Evolutionary conservation across 1,284 basidiomycete genomes (phyloP).

Genomic region (Cutaneotrichosporon sp.): DNA sequence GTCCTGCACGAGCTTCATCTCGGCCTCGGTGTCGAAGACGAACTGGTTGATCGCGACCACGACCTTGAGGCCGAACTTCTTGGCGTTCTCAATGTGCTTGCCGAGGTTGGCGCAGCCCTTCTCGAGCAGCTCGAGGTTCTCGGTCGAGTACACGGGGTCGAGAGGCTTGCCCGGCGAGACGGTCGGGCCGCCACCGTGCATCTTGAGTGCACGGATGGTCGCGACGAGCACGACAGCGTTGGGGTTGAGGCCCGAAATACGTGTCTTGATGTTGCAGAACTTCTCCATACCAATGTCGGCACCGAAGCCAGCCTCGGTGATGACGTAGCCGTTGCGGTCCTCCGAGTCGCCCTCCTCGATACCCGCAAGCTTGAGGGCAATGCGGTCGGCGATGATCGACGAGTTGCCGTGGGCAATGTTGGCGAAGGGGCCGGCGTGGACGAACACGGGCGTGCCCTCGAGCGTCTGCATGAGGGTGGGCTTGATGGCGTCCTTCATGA

Average conservation of each 20-base stretch:
- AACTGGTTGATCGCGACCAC: constrained; percentile 96
- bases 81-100: constrained; percentile 92
- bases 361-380: constrained; percentile 95
- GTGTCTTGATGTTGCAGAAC: constrained; percentile 99
- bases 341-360: constrained; percentile 85
- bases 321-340: constrained; percentile 85
- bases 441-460: constrained; percentile 98
- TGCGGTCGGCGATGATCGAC: constrained; percentile 92
- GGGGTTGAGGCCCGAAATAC: constrained; percentile 85
- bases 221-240: constrained; percentile 96
- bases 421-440: constrained; percentile 97
- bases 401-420: constrained; percentile 99
- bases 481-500: constrained; percentile 99
- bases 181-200: constrained; percentile 97
- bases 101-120: constrained; percentile 91
- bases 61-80: constrained; percentile 95
- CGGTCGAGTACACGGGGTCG: constrained; percentile 88
- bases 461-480: constrained; percentile 99
- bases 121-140: constrained; percentile 85
- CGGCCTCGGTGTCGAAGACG: constrained; percentile 86
- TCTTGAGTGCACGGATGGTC: constrained; percentile 95
- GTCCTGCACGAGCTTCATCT: constrained; percentile 80
- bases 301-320: constrained; percentile 98
- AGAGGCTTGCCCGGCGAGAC: constrained; percentile 95
- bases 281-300: constrained; percentile 99